Evolutionary conservation across 228 moss, liverwort and hornwort species (phyloP), one percentile per base, ranked within the genome.

Genomic region (Sphagnum fallax): DNA sequence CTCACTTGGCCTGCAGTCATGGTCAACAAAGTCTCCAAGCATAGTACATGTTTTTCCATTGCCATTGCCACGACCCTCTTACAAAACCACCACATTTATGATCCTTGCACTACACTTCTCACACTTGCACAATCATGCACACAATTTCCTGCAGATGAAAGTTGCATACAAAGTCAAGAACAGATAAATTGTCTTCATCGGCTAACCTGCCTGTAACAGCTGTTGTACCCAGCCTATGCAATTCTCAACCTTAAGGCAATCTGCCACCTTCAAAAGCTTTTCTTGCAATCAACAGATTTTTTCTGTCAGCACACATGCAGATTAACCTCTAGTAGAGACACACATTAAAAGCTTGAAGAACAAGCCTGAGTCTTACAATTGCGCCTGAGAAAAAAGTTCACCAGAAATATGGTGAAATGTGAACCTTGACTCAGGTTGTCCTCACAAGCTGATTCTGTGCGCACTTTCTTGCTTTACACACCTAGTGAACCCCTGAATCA

Each of bases 331-430:
- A 32, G 3, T 2, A 32, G 32, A 32, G 2, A 32, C 32, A 32
- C 32, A 32, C 32, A 32, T 32, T 3, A 2, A 32, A 60, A 60
- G 59, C 9, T 65, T 32, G 8, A 47, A 52, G 59, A 11, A 4
- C 11, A 60, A 15, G 15, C 59, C 12, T 4, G 16, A 72, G 16
- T 32, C 32, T 32, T 2, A 32, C 2, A 32, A 32, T 32, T 32
- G 32, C 62, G 91, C 97, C 97, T 98, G 97, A 12, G 91, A 79
- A 48, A 91, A 67, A 47, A 84, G 80, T 74, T 98, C 97, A 59
- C 97, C 93, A 67, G 97, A 93, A 72, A 98, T 90, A 69, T 91
- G 90, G 87, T 98, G 93, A 79, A 98, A 98, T 52, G 97, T 98
- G 67, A 85, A 98, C 48, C 91, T 87, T 16, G 90, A 79, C 80